Evolutionary conservation across 176 grass and related monocot genomes (phyloP).

Genomic region (Juncus effusus): DNA sequence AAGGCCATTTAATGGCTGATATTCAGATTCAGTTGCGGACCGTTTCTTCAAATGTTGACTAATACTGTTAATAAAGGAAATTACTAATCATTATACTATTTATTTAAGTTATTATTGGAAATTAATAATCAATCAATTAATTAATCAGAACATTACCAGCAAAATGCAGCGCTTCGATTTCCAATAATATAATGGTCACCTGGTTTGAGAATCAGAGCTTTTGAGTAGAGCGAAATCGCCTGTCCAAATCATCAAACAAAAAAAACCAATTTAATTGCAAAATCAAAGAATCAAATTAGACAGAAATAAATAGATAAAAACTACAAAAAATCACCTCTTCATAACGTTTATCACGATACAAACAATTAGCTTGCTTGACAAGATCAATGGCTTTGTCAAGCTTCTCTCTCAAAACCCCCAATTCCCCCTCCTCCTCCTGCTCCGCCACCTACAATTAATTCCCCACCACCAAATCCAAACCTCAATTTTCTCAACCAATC

Average conservation of each 20-base stretch:
- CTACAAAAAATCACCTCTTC: conserved; percentile 53
- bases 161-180: conserved; percentile 87
- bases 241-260: conserved; percentile 44
- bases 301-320: conserved; percentile 9
- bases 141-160: conserved; percentile 47
- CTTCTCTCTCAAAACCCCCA: conserved; percentile 54
- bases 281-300: not conserved
- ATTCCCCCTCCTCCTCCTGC: conserved; percentile 47
- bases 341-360: conserved; percentile 56
- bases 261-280: conserved; percentile 1
- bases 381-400: conserved; percentile 60
- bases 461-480: conserved; percentile 1
- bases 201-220: conserved; percentile 68
- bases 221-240: conserved; percentile 82
- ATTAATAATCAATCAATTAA: not conserved
- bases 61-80: conserved; percentile 42
- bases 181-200: conserved; percentile 72
- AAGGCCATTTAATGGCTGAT: conserved; percentile 78
- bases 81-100: not conserved
- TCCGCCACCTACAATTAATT: conserved; percentile 49
- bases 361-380: conserved; percentile 38
- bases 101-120: not conserved
- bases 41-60: conserved; percentile 67
- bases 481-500: not conserved
- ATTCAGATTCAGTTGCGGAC: conserved; percentile 83